Conservation (phyloP, 2,329 filamentous ascomycete species). For the Aspergillus hiratsukae region DNA sequence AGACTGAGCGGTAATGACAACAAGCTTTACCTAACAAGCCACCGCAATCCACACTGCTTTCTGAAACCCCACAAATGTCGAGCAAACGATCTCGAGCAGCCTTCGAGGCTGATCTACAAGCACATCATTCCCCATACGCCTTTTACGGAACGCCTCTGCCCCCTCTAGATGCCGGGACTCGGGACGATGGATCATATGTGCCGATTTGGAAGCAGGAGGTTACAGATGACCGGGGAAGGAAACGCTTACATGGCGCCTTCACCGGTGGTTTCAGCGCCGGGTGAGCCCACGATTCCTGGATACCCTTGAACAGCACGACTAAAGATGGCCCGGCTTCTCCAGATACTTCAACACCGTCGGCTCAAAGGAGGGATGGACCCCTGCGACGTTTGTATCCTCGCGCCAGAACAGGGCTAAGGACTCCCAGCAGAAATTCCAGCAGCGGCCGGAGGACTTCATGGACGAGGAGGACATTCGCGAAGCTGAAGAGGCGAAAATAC, state of each 20-base stretch:
- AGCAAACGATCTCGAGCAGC: constrained; percentile 72
- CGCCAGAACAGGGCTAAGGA: constrained; percentile 72
- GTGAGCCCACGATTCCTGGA: constrained; percentile 50
- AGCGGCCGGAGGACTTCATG: constrained; percentile 89
- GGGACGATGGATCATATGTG: constrained; percentile 88
- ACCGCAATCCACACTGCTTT: background rate
- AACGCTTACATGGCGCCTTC: constrained; percentile 91
- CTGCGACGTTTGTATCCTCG: constrained; percentile 86
- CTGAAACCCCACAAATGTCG: constrained; percentile 53
- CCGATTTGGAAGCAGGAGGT: constrained; percentile 99
- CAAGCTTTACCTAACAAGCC: background rate
- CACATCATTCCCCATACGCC: constrained; percentile 67
- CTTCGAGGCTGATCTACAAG: constrained; percentile 70
- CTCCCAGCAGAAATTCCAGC: constrained; percentile 47
- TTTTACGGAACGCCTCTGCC: constrained; percentile 82
- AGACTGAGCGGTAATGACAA: background rate
- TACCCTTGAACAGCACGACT: constrained; percentile 29
- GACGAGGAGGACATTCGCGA: constrained; percentile 93
- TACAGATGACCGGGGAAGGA: constrained; percentile 83
- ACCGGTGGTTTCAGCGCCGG: constrained; percentile 96
- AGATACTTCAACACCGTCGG: constrained; percentile 98
- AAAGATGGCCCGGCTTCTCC: constrained; percentile 24
- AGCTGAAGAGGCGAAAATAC: constrained; percentile 68
- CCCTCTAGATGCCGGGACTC: constrained; percentile 65
- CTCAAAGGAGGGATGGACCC: constrained; percentile 96